Evolutionary conservation across 441 rosid genomes (phyloP).

Genomic region (Theobroma grandiflorum): DNA sequence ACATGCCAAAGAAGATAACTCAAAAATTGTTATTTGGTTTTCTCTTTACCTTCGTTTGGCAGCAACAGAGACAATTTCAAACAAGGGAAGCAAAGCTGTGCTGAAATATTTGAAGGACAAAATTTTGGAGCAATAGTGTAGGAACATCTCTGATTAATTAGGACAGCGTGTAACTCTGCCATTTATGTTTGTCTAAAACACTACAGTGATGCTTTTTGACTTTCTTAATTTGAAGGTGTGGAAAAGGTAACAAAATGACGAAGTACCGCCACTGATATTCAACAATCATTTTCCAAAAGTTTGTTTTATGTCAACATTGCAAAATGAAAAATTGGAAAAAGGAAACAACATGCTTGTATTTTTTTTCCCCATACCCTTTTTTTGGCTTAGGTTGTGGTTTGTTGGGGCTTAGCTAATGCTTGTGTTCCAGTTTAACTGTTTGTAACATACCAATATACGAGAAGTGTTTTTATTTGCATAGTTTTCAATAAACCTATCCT

Average conservation of each 20-base stretch:
- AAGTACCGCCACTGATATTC: neutral
- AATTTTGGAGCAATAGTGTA: slow-evolving; percentile 60
- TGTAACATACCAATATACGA: neutral
- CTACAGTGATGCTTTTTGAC: neutral
- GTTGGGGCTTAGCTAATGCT: neutral
- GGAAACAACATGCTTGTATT: neutral
- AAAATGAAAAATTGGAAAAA: neutral
- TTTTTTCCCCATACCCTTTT: no score
- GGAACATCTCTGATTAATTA: neutral
- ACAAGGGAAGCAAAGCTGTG: slow-evolving; percentile 87
- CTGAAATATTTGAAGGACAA: slow-evolving; percentile 84
- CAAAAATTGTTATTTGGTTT: neutral
- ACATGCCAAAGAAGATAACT: neutral
- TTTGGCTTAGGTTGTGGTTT: neutral
- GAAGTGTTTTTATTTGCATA: neutral
- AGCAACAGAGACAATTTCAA: slow-evolving; percentile 89
- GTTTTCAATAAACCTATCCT: no score
- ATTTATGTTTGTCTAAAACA: slow-evolving; percentile 2
- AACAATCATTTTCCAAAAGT: no score
- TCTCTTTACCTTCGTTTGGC: slow-evolving; percentile 28
- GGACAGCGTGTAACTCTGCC: neutral
- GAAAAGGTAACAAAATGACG: neutral
- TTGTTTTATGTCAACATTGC: neutral
- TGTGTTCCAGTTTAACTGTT: no score
- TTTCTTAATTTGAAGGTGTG: neutral